Evolutionary conservation across 2,329 filamentous ascomycete species (phyloP).

Genomic region (Xylariaceae sp.): DNA sequence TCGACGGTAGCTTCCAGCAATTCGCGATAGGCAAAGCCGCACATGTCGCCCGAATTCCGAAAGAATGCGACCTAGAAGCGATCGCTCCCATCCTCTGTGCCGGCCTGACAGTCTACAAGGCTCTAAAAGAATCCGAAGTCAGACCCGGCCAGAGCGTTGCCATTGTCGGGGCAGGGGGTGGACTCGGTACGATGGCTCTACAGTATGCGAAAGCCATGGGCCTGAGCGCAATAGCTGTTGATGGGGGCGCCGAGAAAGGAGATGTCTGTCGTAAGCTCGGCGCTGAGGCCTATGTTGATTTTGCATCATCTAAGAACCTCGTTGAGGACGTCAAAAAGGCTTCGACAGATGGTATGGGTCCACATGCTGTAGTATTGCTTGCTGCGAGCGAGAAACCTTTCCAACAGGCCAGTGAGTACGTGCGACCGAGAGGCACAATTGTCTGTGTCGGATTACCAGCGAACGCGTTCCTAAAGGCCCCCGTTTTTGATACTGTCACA

Average conservation of each 20-base stretch:
- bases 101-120: conserved; percentile 86
- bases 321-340: conserved; percentile 80
- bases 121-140: conserved; percentile 77
- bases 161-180: conserved; percentile 82
- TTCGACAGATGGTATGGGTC: conserved; percentile 75
- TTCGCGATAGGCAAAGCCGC: conserved; percentile 84
- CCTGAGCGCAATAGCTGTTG: conserved; percentile 73
- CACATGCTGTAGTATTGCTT: conserved; percentile 81
- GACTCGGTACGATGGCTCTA: conserved; percentile 68
- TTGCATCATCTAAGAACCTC: conserved; percentile 68
- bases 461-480: conserved; percentile 72
- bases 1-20: conserved; percentile 91
- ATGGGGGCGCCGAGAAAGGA: conserved; percentile 77
- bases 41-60: conserved; percentile 77
- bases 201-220: conserved; percentile 95
- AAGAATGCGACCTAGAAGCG: conserved; percentile 70
- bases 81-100: conserved; percentile 79
- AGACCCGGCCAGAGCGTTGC: conserved; percentile 74
- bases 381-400: conserved; percentile 89
- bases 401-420: conserved; percentile 88
- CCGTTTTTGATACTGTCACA: conserved; percentile 85
- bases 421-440: conserved; percentile 76
- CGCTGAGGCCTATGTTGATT: conserved; percentile 74
- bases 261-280: conserved; percentile 68
- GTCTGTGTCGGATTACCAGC: conserved; percentile 87